A percentile compares a stretch with the other conserved stretches of the same genome.
Evolutionary conservation across 2,329 filamentous ascomycete species (phyloP).

Genomic region (Diaporthe capsici): DNA sequence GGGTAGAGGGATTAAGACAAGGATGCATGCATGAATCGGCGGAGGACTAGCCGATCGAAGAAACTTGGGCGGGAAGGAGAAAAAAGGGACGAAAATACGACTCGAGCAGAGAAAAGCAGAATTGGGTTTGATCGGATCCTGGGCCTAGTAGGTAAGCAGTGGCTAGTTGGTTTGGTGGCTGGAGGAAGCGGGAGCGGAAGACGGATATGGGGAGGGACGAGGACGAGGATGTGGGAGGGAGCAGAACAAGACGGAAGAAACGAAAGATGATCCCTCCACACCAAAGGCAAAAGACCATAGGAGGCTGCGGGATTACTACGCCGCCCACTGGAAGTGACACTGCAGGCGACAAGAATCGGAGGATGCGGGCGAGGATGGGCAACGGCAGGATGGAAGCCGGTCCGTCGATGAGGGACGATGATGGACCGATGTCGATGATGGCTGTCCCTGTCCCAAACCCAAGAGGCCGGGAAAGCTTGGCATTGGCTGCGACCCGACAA

Average conservation of each 20-base stretch:
- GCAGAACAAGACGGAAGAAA: neutral
- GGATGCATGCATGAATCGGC: constrained; percentile 26
- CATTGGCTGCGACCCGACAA: constrained; percentile 4
- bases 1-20: neutral
- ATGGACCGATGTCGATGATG: constrained; percentile 25
- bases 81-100: constrained; percentile 15
- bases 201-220: neutral
- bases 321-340: constrained; percentile 10
- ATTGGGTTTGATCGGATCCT: constrained; percentile 19
- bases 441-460: constrained; percentile 24
- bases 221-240: neutral
- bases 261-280: constrained; percentile 1
- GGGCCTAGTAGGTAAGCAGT: neutral
- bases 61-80: neutral
- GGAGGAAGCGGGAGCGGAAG: neutral
- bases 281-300: neutral
- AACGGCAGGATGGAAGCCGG: neutral
- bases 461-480: constrained; percentile 29
- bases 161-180: neutral
- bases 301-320: constrained; percentile 25
- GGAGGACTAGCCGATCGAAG: constrained; percentile 13
- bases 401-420: constrained; percentile 18
- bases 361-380: constrained; percentile 4
- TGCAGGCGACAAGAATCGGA: neutral
- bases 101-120: neutral